Evolutionary conservation across 148 eudicot genomes (phyloP).

Genomic region (Vaccinium darrowii): DNA sequence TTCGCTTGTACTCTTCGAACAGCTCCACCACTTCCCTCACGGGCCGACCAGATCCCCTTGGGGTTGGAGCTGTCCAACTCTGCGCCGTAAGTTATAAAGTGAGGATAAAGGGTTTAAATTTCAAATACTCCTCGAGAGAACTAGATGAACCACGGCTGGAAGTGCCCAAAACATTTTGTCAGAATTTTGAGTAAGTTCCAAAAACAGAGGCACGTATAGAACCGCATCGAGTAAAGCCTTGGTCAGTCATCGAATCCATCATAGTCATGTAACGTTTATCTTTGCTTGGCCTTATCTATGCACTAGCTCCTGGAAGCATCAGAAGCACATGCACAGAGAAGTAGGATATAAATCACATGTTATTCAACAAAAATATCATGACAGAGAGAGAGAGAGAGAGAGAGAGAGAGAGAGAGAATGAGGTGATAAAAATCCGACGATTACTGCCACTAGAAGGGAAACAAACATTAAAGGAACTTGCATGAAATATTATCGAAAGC

Average conservation of each 20-base stretch:
- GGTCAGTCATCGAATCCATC: slow-evolving; percentile 99
- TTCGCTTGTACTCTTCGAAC: slow-evolving; percentile 88
- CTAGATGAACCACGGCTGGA: background rate
- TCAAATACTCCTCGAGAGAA: background rate
- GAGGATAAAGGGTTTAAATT: background rate
- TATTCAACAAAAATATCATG: background rate
- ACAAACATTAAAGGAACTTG: background rate
- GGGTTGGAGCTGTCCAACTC: slow-evolving; percentile 97
- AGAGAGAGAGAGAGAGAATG: too few species aligned
- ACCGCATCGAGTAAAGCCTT: slow-evolving; percentile 35
- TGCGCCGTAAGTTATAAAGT: slow-evolving; percentile 25
- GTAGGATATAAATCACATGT: background rate
- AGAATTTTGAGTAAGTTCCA: background rate
- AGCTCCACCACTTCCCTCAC: slow-evolving; percentile 77
- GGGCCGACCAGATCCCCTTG: slow-evolving; percentile 81
- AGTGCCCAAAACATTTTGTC: background rate
- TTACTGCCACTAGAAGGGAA: background rate
- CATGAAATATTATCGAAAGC: too few species aligned
- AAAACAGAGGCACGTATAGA: background rate
- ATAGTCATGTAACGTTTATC: slow-evolving; percentile 95
- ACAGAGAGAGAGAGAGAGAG: background rate
- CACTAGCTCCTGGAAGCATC: slow-evolving; percentile 87
- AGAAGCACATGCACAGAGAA: slow-evolving; percentile 58
- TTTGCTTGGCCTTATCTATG: slow-evolving; percentile 89
- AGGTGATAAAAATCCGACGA: background rate